These are phyloP conservation scores for Cladosporium cucumerinum DNA, from an alignment of 2,329 filamentous ascomycete species.

Conservation along the genomic window DNA sequence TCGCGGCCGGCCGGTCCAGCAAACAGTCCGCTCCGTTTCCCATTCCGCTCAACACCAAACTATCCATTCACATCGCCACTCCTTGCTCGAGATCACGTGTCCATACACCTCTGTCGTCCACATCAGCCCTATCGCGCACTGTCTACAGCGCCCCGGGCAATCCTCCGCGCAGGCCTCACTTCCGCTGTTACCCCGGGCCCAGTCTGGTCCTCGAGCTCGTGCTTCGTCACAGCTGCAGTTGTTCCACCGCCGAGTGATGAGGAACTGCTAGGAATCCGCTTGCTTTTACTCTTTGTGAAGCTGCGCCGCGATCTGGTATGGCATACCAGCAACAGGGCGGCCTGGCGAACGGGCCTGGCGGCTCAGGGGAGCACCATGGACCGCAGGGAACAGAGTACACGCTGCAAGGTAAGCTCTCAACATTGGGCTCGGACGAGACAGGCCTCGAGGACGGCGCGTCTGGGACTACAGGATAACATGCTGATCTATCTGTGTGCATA, in stretches of 20 bases:
- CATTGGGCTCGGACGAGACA: neutral
- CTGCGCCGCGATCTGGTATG: conserved; percentile 45
- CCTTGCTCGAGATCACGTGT: neutral
- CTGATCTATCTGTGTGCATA: conserved; percentile 39
- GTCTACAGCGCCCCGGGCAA: conserved; percentile 1
- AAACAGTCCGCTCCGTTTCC: neutral
- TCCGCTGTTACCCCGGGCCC: conserved; percentile 16
- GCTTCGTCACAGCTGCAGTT: conserved; percentile 17
- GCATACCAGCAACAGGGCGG: conserved; percentile 68
- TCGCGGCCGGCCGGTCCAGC: neutral
- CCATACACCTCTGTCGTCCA: neutral
- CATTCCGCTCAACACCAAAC: neutral
- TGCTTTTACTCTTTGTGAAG: neutral
- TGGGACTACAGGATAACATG: neutral
- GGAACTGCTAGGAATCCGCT: neutral
- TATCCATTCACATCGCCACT: neutral
- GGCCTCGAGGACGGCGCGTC: neutral
- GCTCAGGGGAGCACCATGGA: conserved; percentile 46
- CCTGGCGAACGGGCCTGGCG: conserved; percentile 55
- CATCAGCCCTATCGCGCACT: neutral
- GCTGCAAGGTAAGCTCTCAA: conserved; percentile 56
- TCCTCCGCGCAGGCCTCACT: conserved; percentile 17
- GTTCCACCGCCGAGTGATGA: conserved; percentile 10
- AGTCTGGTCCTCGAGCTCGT: conserved; percentile 15
- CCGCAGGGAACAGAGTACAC: conserved; percentile 68